Conservation (phyloP, 2,329 filamentous ascomycete genomes). For the Ophiostoma pallidulum region DNA sequence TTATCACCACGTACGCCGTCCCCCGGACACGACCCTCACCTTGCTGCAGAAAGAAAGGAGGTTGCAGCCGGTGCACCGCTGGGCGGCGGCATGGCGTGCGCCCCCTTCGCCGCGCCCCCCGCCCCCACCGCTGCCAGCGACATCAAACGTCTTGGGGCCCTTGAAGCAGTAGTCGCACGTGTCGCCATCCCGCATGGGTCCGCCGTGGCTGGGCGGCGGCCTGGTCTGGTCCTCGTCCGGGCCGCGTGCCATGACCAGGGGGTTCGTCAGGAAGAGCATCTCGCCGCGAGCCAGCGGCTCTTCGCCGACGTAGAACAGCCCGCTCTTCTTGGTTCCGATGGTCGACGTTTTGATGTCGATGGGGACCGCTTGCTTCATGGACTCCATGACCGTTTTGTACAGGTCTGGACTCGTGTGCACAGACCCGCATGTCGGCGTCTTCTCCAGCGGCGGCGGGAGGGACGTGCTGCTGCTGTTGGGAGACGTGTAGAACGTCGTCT, state of each 20-base stretch:
- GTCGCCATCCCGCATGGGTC: conserved; percentile 1
- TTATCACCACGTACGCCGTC: too few relatives aligned
- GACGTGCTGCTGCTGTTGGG: neutral
- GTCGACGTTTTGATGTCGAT: conserved; percentile 2
- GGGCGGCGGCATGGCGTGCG: conserved; percentile 1
- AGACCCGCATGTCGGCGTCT: neutral
- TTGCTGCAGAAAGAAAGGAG: conserved; percentile 22
- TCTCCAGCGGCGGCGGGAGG: conserved; percentile 5
- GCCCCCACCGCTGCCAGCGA: too few relatives aligned
- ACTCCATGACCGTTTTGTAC: conserved; percentile 1
- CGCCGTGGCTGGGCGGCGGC: neutral
- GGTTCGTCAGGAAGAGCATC: conserved; percentile 8
- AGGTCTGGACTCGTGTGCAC: neutral
- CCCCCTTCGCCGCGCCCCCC: conserved; percentile 7
- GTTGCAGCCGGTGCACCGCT: conserved; percentile 20
- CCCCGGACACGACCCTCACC: too few relatives aligned
- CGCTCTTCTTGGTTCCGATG: conserved; percentile 5
- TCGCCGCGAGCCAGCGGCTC: neutral
- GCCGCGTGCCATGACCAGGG: conserved; percentile 5
- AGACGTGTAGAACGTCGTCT: neutral
- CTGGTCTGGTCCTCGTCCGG: neutral
- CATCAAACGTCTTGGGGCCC: conserved; percentile 10
- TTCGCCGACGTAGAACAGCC: conserved; percentile 1
- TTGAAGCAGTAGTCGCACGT: conserved; percentile 23
- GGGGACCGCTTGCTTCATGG: conserved; percentile 6